Percentiles rank a stretch among this genome's conserved stretches.
Conservation (phyloP, 2,329 filamentous ascomycete species). For the Microthyrium microscopicum region DNA sequence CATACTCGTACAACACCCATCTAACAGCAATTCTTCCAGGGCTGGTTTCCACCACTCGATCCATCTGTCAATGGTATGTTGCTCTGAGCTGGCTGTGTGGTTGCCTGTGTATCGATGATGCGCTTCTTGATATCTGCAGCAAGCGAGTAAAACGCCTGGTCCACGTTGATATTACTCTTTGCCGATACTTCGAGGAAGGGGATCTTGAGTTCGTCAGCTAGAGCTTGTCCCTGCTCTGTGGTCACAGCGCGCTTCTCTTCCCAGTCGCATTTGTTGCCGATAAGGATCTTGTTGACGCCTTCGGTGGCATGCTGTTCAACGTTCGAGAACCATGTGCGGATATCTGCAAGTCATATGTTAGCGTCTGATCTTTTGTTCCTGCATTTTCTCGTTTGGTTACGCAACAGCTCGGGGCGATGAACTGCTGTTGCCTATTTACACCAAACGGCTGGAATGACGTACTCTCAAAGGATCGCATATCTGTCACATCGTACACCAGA, state of each 20-base stretch:
- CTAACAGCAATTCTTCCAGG: constrained; percentile 8
- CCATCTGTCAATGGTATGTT: constrained; percentile 4
- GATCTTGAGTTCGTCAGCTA: constrained; percentile 91
- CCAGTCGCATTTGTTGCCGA: constrained; percentile 99
- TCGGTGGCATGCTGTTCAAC: constrained; percentile 96
- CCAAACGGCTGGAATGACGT: constrained; percentile 24
- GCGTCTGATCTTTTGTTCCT: not conserved
- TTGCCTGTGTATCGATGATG: constrained; percentile 60
- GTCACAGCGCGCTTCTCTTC: constrained; percentile 95
- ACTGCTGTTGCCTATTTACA: not conserved
- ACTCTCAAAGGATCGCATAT: constrained; percentile 93
- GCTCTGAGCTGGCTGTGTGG: constrained; percentile 1
- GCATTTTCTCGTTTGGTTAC: not conserved
- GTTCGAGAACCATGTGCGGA: constrained; percentile 98
- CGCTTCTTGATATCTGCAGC: constrained; percentile 97
- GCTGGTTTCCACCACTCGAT: not conserved
- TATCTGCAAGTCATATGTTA: constrained; percentile 43
- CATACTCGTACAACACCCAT: no score
- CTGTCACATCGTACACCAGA: constrained; percentile 95
- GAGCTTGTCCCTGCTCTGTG: constrained; percentile 78
- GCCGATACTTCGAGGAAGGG: constrained; percentile 97
- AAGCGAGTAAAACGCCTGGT: constrained; percentile 93
- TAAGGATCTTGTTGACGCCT: constrained; percentile 98
- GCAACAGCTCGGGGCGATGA: not conserved
- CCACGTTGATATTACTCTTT: constrained; percentile 99